Conservation (phyloP, 805 yeast species). For the Suhomyces prunicola region DNA sequence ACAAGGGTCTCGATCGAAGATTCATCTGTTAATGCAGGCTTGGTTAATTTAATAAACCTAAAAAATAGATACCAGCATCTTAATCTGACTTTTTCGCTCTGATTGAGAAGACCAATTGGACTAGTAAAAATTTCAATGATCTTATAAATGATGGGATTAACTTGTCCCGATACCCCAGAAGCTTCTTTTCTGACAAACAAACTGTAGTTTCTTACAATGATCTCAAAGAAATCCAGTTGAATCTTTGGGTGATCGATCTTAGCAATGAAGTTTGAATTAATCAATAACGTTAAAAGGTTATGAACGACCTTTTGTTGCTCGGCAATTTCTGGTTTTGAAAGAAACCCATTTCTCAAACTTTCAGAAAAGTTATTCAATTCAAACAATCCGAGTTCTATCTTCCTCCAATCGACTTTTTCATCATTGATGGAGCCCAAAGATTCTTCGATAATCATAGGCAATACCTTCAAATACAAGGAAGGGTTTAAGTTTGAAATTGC, state of each 20-base stretch:
- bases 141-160: constrained; percentile 49
- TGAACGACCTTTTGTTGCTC: constrained; percentile 57
- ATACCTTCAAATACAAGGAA: constrained; percentile 55
- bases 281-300: constrained; percentile 56
- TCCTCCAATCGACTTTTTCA: constrained; percentile 62
- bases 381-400: constrained; percentile 79
- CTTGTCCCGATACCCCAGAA: constrained; percentile 12
- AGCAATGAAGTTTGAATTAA: constrained; percentile 45
- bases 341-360: constrained; percentile 68
- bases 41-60: constrained; percentile 74
- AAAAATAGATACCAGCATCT: constrained; percentile 90
- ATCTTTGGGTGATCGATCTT: constrained; percentile 72
- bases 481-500: constrained; percentile 60
- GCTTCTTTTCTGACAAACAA: constrained; percentile 39
- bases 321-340: constrained; percentile 61
- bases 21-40: constrained; percentile 53
- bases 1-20: constrained; percentile 54
- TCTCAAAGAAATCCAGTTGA: constrained; percentile 79
- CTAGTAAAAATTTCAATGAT: constrained; percentile 77
- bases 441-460: constrained; percentile 58
- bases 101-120: constrained; percentile 76
- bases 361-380: constrained; percentile 81
- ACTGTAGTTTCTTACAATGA: constrained; percentile 73
- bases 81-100: constrained; percentile 66
- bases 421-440: constrained; percentile 33